A percentile compares a stretch with the other conserved stretches of the same genome.
phyloP scores from a whole-genome alignment of 179 eudicot genomes.

The Vitellaria paradoxa region DNA sequence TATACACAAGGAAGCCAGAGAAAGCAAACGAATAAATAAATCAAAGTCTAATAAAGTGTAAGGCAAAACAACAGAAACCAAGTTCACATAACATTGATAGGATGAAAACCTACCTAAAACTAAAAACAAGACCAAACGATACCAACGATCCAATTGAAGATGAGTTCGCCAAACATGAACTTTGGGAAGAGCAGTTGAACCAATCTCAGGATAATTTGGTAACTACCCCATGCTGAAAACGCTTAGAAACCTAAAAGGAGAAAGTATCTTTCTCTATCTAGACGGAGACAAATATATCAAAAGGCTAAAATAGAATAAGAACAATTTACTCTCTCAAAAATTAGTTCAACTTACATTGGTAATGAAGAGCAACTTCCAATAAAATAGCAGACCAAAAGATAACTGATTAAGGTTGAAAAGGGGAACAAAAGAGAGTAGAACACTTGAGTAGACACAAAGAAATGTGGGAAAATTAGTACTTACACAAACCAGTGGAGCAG shows the following conservation, averaged over 20 bases:
- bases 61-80: not conserved
- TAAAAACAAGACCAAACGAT: not conserved
- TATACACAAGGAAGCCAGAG: not conserved
- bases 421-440: not conserved
- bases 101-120: slow-evolving; percentile 8
- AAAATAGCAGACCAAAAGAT: not conserved
- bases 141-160: not conserved
- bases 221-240: slow-evolving; percentile 5
- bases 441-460: not conserved
- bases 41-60: not conserved
- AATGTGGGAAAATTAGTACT: not conserved
- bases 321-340: not conserved
- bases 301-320: not conserved
- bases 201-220: slow-evolving; percentile 6
- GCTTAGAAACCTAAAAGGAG: not conserved
- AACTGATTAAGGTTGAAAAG: not conserved
- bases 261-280: not conserved
- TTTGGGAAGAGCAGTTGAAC: slow-evolving; percentile 20
- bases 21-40: not conserved
- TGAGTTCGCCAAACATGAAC: slow-evolving; percentile 16
- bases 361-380: not conserved
- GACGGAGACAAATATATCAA: not conserved
- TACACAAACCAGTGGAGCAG: not conserved
- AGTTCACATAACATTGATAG: slow-evolving; percentile 5
- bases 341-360: no score